These are phyloP conservation scores for Rosa rugosa DNA, from an alignment of 306 rosid species.

Conservation along the genomic window DNA sequence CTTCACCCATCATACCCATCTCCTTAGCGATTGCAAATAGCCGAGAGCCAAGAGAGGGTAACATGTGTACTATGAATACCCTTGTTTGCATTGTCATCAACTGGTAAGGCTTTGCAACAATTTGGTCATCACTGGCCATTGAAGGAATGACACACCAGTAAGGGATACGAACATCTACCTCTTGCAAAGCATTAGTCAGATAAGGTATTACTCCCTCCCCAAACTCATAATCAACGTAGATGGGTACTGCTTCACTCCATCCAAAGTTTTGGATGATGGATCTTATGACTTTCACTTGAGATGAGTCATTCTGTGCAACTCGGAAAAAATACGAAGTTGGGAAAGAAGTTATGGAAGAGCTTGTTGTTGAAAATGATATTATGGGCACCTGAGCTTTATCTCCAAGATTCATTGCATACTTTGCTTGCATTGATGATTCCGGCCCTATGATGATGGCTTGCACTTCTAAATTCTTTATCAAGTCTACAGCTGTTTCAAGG, in stretches of 20 bases:
- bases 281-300: too few species aligned
- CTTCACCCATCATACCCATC: background rate
- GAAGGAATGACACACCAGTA: conserved; percentile 15
- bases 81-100: conserved; percentile 26
- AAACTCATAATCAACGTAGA: conserved; percentile 23
- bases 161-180: conserved; percentile 19
- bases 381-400: too few species aligned
- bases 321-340: too few species aligned
- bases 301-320: too few species aligned
- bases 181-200: conserved; percentile 32
- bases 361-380: too few species aligned
- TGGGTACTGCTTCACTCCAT: conserved; percentile 39
- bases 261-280: conserved; percentile 25
- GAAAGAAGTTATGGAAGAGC: too few species aligned
- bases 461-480: too few species aligned
- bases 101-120: conserved; percentile 27
- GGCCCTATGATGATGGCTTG: conserved; percentile 21
- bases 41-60: background rate
- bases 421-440: conserved; percentile 31
- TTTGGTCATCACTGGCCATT: conserved; percentile 16
- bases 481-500: too few species aligned
- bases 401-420: conserved; percentile 11
- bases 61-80: conserved; percentile 21
- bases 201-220: conserved; percentile 28
- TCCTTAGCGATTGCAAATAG: conserved; percentile 28